Base-by-base conservation (phyloP, 2,329 filamentous ascomycete species). In the Botrytis aclada region DNA sequence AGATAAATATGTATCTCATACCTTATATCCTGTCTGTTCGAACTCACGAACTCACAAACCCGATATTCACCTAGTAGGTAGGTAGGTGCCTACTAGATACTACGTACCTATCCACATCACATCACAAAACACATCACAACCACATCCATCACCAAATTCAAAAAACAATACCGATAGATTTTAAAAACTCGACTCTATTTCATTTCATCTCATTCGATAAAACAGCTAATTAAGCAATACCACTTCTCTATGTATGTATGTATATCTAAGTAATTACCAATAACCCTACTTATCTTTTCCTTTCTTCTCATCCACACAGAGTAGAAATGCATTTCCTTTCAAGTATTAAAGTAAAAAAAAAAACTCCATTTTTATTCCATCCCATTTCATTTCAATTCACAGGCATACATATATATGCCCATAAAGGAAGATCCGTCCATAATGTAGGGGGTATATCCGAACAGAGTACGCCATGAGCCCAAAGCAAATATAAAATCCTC, bases 401-500 rank as follows among this genome's bases (percentile, higher is more conserved):
- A 25, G 25, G 29, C 62, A 45, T 65, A 34, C 25, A 3, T 6
- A 3, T 6, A n/a, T 14, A 34, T 65, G 41, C 43, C n/a, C n/a
- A n/a, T n/a, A 37, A 65, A 9, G 20, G 32, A 67, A 39, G 34
- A 67, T 67, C 65, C 65, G 10, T 41, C 47, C 65, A 37, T 67
- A n/a, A 14, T 41, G 8, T 56, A 41, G 34, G 47, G 65, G 65
- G 65, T 67, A 67, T 67, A 67, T 67, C 65, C 65, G 20, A 25
- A 25, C 47, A 67, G 32, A 29, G 51, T 54, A 47, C 47, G 34
- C 64, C 45, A 29, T 54, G 41, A 22, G 47, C 29, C 9, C 37
- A 54, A 56, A 32, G 47, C 64, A 67, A 54, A 29, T 41, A 10
- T 41, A 3, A 39, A 54, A 25, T 16, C n/a, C 65, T 37, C 4